A percentile compares a stretch with the other conserved stretches of the same genome.
Evolutionary conservation across 2,329 filamentous ascomycete species (phyloP).

Genomic region (Tolypocladium pustulatum): DNA sequence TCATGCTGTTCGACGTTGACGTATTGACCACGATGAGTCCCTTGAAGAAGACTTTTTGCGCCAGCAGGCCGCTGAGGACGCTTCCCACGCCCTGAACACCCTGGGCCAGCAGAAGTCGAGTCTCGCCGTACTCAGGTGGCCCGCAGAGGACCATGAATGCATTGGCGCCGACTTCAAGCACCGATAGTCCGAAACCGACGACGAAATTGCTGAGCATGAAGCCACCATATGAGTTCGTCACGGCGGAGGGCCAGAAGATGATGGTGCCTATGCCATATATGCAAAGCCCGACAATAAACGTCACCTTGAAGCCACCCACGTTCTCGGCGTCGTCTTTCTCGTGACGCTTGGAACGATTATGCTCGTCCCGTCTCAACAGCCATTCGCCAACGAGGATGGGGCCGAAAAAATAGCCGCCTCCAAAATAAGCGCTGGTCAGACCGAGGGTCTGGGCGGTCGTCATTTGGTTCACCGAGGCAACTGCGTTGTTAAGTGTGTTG

Average conservation of each 20-base stretch:
- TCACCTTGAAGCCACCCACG: conserved; percentile 63
- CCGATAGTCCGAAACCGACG: conserved; percentile 64
- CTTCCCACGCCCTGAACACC: conserved; percentile 67
- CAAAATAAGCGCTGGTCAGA: conserved; percentile 61
- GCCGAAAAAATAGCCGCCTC: conserved; percentile 58
- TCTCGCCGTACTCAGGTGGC: conserved; percentile 60
- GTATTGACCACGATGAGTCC: conserved; percentile 31
- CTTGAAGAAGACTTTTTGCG: conserved; percentile 64
- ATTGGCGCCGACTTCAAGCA: conserved; percentile 74
- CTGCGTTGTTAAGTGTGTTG: conserved; percentile 66
- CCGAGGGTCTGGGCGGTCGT: conserved; percentile 52
- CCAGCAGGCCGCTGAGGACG: conserved; percentile 61
- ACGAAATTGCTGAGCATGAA: conserved; percentile 68
- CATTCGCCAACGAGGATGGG: conserved; percentile 59
- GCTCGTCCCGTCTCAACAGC: conserved; percentile 59
- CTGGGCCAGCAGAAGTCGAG: conserved; percentile 65
- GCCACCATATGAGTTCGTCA: conserved; percentile 64
- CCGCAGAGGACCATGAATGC: conserved; percentile 65
- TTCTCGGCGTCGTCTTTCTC: conserved; percentile 27
- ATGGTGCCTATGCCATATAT: conserved; percentile 71
- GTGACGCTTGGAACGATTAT: conserved; percentile 34
- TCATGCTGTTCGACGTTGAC: conserved; percentile 21
- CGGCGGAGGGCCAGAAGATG: conserved; percentile 75
- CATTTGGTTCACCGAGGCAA: conserved; percentile 53
- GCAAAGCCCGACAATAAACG: conserved; percentile 66